Evolutionary conservation across 805 yeast genomes (phyloP).

Genomic region (Kregervanrija pseudodelftensis): DNA sequence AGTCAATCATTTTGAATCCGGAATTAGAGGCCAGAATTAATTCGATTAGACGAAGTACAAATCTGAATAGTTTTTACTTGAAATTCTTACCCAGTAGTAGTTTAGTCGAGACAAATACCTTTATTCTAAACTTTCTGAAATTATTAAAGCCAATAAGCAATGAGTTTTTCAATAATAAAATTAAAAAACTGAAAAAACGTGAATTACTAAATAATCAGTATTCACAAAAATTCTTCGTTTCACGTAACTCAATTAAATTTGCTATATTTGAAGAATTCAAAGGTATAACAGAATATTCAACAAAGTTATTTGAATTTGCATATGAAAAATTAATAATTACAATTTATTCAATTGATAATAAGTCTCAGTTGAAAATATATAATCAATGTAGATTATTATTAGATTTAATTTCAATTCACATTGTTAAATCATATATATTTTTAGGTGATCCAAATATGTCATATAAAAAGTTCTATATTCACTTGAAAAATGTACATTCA

Average conservation of each 20-base stretch:
- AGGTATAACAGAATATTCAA: slow-evolving; percentile 37
- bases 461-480: slow-evolving; percentile 56
- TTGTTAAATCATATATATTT: slow-evolving; percentile 53
- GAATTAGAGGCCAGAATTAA: slow-evolving; percentile 30
- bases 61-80: slow-evolving; percentile 16
- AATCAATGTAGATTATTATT: slow-evolving; percentile 39
- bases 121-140: too few species aligned
- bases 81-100: too few species aligned
- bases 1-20: slow-evolving; percentile 22
- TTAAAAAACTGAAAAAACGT: slow-evolving; percentile 35
- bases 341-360: slow-evolving; percentile 22
- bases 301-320: slow-evolving; percentile 44
- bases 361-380: slow-evolving; percentile 29
- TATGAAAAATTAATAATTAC: slow-evolving; percentile 43
- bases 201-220: slow-evolving; percentile 23
- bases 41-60: slow-evolving; percentile 34
- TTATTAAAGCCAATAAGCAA: slow-evolving; percentile 27
- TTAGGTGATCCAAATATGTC: slow-evolving; percentile 53
- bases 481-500: slow-evolving; percentile 44
- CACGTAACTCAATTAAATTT: slow-evolving; percentile 44
- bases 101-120: too few species aligned
- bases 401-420: slow-evolving; percentile 57
- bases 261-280: slow-evolving; percentile 45
- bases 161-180: slow-evolving; percentile 38
- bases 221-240: slow-evolving; percentile 32